Evolutionary conservation across 495 filamentous ascomycete species (phyloP).

Genomic region (Chaetomium tenue): DNA sequence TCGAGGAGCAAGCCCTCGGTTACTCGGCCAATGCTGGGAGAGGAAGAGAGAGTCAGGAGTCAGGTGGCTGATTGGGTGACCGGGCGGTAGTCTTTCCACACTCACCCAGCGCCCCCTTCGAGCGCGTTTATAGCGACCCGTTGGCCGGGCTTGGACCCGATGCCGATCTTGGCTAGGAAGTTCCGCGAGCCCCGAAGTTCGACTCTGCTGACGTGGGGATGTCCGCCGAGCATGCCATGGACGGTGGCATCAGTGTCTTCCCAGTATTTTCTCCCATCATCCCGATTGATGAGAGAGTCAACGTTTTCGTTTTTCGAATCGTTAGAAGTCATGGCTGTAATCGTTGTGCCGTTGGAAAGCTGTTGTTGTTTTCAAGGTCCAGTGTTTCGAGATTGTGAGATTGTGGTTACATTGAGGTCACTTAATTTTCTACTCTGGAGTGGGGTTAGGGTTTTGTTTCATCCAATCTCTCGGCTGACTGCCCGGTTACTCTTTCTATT

Average conservation of each 20-base stretch:
- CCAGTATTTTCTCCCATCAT: constrained; percentile 69
- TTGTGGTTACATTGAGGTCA: too few species aligned
- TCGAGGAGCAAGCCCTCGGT: constrained; percentile 43
- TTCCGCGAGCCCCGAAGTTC: constrained; percentile 74
- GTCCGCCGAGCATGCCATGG: constrained; percentile 79
- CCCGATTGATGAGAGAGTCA: constrained; percentile 54
- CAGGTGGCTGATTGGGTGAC: neutral
- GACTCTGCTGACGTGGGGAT: constrained; percentile 60
- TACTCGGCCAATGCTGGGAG: constrained; percentile 53
- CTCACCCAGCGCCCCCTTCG: constrained; percentile 57
- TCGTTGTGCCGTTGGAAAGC: neutral
- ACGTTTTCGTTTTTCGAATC: neutral
- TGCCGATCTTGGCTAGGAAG: constrained; percentile 75
- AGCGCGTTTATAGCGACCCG: constrained; percentile 36
- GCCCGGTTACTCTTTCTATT: too few species aligned
- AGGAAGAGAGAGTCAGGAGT: too few species aligned
- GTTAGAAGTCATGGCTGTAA: neutral
- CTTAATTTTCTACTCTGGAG: too few species aligned
- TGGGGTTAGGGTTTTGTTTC: too few species aligned
- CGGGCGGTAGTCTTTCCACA: constrained; percentile 15
- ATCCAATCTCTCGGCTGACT: too few species aligned
- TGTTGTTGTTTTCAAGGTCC: too few species aligned
- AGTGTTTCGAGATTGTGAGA: too few species aligned
- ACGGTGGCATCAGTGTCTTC: constrained; percentile 63
- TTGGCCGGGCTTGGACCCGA: constrained; percentile 39